These are phyloP conservation scores for Metschnikowia rubicola DNA, from an alignment of 805 yeast genomes.

Conservation along the genomic window DNA sequence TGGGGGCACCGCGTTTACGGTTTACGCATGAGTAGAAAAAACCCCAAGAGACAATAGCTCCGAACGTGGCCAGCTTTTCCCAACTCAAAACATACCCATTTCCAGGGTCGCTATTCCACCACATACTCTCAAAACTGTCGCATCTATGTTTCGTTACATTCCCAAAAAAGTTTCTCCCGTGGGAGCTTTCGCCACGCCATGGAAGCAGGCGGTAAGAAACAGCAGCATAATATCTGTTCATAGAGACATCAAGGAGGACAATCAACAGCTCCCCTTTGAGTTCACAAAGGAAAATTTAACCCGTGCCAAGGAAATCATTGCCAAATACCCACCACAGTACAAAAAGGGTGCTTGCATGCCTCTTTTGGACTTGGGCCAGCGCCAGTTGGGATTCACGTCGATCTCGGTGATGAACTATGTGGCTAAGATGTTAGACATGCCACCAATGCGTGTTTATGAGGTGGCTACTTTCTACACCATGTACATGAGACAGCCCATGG, in stretches of 20 bases:
- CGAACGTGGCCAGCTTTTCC: neutral
- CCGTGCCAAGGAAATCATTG: slow-evolving; percentile 69
- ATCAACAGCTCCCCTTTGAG: slow-evolving; percentile 66
- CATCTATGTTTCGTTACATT: slow-evolving; percentile 23
- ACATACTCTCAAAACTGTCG: neutral
- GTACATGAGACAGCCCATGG: slow-evolving; percentile 85
- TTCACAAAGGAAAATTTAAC: slow-evolving; percentile 61
- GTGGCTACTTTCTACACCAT: slow-evolving; percentile 91
- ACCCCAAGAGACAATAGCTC: neutral
- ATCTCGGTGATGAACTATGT: slow-evolving; percentile 88
- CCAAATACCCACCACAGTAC: slow-evolving; percentile 82
- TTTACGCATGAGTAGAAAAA: slow-evolving; percentile 14
- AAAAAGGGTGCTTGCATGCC: slow-evolving; percentile 90
- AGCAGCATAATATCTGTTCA: slow-evolving; percentile 57
- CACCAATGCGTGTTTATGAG: slow-evolving; percentile 91
- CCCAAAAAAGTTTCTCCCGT: slow-evolving; percentile 15
- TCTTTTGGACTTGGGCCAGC: slow-evolving; percentile 78
- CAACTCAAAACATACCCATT: neutral
- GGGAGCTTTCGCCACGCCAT: slow-evolving; percentile 9
- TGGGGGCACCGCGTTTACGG: slow-evolving; percentile 14
- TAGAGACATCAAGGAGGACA: slow-evolving; percentile 67
- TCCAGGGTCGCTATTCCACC: neutral
- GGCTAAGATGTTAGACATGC: slow-evolving; percentile 79
- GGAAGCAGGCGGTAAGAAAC: slow-evolving; percentile 24
- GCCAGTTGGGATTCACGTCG: slow-evolving; percentile 82